Evolutionary conservation across 2,329 filamentous ascomycete species (phyloP).

Genomic region (Claviceps humidiphila): DNA sequence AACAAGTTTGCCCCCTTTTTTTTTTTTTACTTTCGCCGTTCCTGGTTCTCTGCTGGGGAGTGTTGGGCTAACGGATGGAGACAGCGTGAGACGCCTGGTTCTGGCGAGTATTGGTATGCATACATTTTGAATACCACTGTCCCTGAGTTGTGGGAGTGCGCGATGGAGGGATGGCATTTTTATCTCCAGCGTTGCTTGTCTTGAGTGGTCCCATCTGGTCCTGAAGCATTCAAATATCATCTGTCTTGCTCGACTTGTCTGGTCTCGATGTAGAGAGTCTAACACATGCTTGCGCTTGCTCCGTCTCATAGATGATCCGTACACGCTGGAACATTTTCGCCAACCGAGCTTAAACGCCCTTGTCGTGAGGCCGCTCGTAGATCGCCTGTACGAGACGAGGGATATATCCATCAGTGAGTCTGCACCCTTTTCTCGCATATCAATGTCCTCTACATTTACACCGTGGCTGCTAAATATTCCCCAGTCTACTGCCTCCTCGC

Average conservation of each 20-base stretch:
- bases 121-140: too few relatives aligned
- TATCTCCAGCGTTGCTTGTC: too few relatives aligned
- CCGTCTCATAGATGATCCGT: conserved; percentile 23
- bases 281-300: too few relatives aligned
- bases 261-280: neutral
- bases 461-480: too few relatives aligned
- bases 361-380: conserved; percentile 55
- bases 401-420: conserved; percentile 48
- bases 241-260: neutral
- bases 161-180: too few relatives aligned
- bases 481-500: conserved; percentile 58
- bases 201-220: too few relatives aligned
- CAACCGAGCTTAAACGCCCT: conserved; percentile 54
- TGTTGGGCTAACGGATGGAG: neutral
- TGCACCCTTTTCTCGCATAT: neutral
- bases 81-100: conserved; percentile 6
- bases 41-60: too few relatives aligned
- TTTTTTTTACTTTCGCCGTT: too few relatives aligned
- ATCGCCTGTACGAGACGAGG: conserved; percentile 49
- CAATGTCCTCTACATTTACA: too few relatives aligned
- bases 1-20: neutral
- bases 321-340: conserved; percentile 46
- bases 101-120: conserved; percentile 11
- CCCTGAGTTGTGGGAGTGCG: too few relatives aligned
- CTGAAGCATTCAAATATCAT: too few relatives aligned